Percentiles rank a stretch among this genome's conserved stretches.
Evolutionary conservation across 2,329 filamentous ascomycete genomes (phyloP).

Genomic region (Nemania bipapillata): DNA sequence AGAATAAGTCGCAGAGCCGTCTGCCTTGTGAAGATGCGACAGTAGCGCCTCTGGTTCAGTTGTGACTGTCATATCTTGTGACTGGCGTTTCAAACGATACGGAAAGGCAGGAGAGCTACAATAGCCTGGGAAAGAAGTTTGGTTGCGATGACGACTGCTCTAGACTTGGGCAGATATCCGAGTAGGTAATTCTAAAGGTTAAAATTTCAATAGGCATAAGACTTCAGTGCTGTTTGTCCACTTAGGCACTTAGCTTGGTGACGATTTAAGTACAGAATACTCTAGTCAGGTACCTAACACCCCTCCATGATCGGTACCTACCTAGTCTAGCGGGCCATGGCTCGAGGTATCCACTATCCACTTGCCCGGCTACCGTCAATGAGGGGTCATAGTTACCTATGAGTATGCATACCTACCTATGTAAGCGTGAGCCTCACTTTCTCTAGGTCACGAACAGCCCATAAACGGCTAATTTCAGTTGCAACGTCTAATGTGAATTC

Average conservation of each 20-base stretch:
- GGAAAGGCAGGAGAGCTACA: slow-evolving; percentile 4
- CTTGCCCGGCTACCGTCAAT: neutral
- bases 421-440: slow-evolving; percentile 27
- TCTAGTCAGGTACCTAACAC: too few relatives aligned
- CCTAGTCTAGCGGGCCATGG: neutral
- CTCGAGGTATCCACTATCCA: neutral
- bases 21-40: slow-evolving; percentile 73
- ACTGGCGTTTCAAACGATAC: slow-evolving; percentile 2
- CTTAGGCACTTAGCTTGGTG: neutral
- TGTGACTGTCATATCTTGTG: slow-evolving; percentile 57
- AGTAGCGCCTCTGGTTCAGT: slow-evolving; percentile 64
- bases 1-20: slow-evolving; percentile 83
- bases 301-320: too few relatives aligned
- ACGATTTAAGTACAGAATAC: neutral
- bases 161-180: slow-evolving; percentile 13
- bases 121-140: neutral
- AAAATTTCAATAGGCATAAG: slow-evolving; percentile 22
- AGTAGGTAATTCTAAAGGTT: slow-evolving; percentile 22
- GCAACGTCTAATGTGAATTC: neutral
- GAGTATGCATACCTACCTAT: neutral
- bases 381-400: slow-evolving; percentile 5
- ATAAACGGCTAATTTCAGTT: neutral
- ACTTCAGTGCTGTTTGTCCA: neutral
- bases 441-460: too few relatives aligned
- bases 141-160: neutral